A percentile compares a stretch with the other conserved stretches of the same genome.
Conservation (phyloP, 2,329 filamentous ascomycete species). For the Niveomyces coronatus region DNA sequence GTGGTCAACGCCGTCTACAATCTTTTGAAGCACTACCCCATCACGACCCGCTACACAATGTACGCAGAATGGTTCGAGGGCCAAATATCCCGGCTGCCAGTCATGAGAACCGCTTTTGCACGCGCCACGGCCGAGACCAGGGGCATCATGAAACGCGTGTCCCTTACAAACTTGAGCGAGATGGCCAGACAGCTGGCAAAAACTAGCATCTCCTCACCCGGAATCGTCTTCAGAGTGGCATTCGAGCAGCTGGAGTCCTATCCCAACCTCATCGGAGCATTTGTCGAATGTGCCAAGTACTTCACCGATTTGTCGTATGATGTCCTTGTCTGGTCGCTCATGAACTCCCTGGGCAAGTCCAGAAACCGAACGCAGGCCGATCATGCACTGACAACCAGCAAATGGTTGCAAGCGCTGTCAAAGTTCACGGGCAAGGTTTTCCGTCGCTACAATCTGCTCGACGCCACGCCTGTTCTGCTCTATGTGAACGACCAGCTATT, state of each 20-base stretch:
- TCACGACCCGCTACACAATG: slow-evolving; percentile 69
- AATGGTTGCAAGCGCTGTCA: slow-evolving; percentile 84
- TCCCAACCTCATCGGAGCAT: slow-evolving; percentile 85
- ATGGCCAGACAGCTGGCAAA: slow-evolving; percentile 88
- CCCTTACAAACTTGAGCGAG: slow-evolving; percentile 71
- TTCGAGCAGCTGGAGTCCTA: slow-evolving; percentile 89
- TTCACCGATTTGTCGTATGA: slow-evolving; percentile 91
- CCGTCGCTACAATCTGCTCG: slow-evolving; percentile 73
- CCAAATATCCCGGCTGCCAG: slow-evolving; percentile 62
- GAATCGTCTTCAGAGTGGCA: slow-evolving; percentile 81
- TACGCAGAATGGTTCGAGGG: slow-evolving; percentile 92
- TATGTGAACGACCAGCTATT: slow-evolving; percentile 82
- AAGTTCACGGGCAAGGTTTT: slow-evolving; percentile 89
- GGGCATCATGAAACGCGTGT: slow-evolving; percentile 79
- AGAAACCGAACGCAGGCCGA: slow-evolving; percentile 53
- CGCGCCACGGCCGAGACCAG: slow-evolving; percentile 69
- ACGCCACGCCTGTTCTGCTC: slow-evolving; percentile 74
- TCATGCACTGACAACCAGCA: slow-evolving; percentile 65
- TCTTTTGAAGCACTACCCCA: slow-evolving; percentile 68
- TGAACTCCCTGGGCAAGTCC: slow-evolving; percentile 59
- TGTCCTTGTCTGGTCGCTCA: slow-evolving; percentile 82
- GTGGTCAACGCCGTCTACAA: slow-evolving; percentile 81
- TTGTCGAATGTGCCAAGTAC: slow-evolving; percentile 89
- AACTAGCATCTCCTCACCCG: slow-evolving; percentile 82
- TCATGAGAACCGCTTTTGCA: slow-evolving; percentile 70